Percentiles rank a stretch among this genome's conserved stretches.
Evolutionary conservation across 345 rosid species (phyloP).

Genomic region (Euphorbia tirucalli): DNA sequence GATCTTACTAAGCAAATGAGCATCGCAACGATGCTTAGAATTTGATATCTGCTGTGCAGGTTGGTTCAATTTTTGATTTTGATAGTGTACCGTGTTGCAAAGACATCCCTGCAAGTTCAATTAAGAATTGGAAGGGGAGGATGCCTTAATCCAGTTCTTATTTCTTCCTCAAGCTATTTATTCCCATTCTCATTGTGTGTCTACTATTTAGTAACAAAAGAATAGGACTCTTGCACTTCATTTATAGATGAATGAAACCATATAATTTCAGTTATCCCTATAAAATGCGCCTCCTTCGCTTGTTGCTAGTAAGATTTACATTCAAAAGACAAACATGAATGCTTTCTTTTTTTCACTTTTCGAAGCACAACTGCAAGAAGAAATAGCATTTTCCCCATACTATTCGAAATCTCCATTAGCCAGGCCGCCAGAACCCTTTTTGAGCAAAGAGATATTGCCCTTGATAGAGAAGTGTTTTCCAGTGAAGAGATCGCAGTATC

Average conservation of each 20-base stretch:
- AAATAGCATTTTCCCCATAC: neutral
- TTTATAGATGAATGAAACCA: neutral
- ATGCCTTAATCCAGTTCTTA: too few species aligned
- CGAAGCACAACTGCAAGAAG: neutral
- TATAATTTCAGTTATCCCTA: neutral
- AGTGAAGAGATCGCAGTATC: constrained; percentile 55
- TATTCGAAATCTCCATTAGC: constrained; percentile 2
- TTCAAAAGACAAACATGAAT: neutral
- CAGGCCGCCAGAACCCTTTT: constrained; percentile 86
- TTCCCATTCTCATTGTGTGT: too few species aligned
- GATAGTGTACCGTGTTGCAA: too few species aligned
- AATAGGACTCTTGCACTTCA: neutral
- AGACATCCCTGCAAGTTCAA: too few species aligned
- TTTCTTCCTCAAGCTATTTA: too few species aligned
- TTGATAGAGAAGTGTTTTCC: constrained; percentile 58
- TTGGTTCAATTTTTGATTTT: too few species aligned
- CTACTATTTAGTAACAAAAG: too few species aligned
- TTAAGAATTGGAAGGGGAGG: too few species aligned
- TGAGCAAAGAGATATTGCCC: constrained; percentile 64
- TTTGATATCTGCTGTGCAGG: too few species aligned
- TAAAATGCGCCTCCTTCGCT: neutral
- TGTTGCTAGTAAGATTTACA: neutral
- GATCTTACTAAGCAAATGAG: too few species aligned
- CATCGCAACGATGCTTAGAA: too few species aligned
- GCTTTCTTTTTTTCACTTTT: neutral